Conservation (phyloP, 495 filamentous ascomycete species). For the Gamarada debralockiae region DNA sequence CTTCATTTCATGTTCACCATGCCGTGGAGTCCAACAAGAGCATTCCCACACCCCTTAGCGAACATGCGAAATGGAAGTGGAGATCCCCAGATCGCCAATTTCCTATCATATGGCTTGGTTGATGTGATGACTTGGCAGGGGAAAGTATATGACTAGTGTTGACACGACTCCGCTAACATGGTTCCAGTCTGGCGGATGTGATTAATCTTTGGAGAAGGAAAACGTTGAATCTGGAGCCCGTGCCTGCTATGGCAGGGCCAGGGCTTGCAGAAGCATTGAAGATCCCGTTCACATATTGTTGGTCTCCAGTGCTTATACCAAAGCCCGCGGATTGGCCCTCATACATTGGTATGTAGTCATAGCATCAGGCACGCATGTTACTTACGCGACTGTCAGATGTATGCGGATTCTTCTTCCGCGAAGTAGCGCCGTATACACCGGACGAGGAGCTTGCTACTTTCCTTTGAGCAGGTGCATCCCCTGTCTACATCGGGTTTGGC, state of each 20-base stretch:
- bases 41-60: slow-evolving; percentile 70
- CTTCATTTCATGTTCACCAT: slow-evolving; percentile 66
- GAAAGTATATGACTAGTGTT: slow-evolving; percentile 30
- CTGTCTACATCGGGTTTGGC: slow-evolving; percentile 67
- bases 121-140: slow-evolving; percentile 50
- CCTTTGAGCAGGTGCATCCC: slow-evolving; percentile 47
- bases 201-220: slow-evolving; percentile 58
- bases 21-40: slow-evolving; percentile 63
- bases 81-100: slow-evolving; percentile 62
- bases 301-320: slow-evolving; percentile 59
- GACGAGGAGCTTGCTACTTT: slow-evolving; percentile 47
- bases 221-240: slow-evolving; percentile 52
- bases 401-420: slow-evolving; percentile 59
- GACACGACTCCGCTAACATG: slow-evolving; percentile 65
- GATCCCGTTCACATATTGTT: slow-evolving; percentile 62
- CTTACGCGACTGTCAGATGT: slow-evolving; percentile 35
- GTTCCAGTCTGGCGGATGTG: slow-evolving; percentile 53
- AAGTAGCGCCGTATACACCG: slow-evolving; percentile 47
- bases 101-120: slow-evolving; percentile 68
- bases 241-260: slow-evolving; percentile 51
- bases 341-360: slow-evolving; percentile 41
- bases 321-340: slow-evolving; percentile 58
- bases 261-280: slow-evolving; percentile 32
- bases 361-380: slow-evolving; percentile 17
- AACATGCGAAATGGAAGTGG: slow-evolving; percentile 62